Percentiles rank a stretch among this genome's conserved stretches.
Conservation (phyloP, 2,329 filamentous ascomycete genomes). For the Daldinia eschscholtzii region DNA sequence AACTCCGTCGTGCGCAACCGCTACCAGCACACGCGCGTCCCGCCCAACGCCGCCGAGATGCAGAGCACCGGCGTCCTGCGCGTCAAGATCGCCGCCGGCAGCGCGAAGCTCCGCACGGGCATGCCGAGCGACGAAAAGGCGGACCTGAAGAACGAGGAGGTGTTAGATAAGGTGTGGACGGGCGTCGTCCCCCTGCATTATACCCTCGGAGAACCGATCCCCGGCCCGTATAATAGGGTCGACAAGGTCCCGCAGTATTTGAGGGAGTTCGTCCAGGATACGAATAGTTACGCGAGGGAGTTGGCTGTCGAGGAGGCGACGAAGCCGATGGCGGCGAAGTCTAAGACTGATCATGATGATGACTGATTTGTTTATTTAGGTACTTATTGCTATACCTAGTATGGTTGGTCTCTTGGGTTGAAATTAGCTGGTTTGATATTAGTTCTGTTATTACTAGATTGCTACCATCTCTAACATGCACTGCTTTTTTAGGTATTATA, state of each 20-base stretch:
- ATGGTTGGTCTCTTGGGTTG: neutral
- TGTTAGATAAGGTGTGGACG: conserved; percentile 64
- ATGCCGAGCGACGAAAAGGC: conserved; percentile 67
- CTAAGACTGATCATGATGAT: conserved; percentile 33
- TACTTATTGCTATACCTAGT: neutral
- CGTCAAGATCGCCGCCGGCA: conserved; percentile 76
- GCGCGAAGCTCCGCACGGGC: conserved; percentile 79
- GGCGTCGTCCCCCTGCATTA: conserved; percentile 74
- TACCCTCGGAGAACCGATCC: conserved; percentile 72
- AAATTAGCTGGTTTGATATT: neutral
- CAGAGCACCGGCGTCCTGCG: conserved; percentile 79
- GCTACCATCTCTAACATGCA: neutral
- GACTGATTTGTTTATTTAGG: conserved; percentile 21
- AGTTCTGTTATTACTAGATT: neutral
- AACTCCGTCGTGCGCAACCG: conserved; percentile 77
- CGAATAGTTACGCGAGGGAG: conserved; percentile 51
- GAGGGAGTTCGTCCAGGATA: conserved; percentile 55
- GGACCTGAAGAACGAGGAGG: conserved; percentile 60
- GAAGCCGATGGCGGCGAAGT: conserved; percentile 40
- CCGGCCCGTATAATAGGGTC: conserved; percentile 70
- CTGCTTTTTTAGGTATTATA: no score
- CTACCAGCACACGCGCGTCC: conserved; percentile 76
- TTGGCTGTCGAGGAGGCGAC: conserved; percentile 44
- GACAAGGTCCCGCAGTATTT: conserved; percentile 73
- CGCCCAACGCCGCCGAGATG: conserved; percentile 80